Evolutionary conservation across 768 basidiomycete genomes (phyloP).

Genomic region (Mycena rebaudengoi): DNA sequence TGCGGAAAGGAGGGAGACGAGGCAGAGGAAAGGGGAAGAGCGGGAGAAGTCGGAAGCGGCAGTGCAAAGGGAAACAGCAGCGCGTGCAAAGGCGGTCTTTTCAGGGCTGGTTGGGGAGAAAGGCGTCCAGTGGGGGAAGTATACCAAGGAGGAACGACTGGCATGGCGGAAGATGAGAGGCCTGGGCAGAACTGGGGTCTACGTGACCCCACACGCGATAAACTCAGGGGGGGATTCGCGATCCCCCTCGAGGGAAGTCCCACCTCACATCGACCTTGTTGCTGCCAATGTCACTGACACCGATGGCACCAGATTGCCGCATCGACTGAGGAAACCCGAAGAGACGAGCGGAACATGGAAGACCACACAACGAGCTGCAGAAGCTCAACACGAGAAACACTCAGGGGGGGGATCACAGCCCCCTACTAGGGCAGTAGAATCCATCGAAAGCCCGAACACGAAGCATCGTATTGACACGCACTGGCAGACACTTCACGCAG

Average conservation of each 20-base stretch:
- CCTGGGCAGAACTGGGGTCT: not conserved
- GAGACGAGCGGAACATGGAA: not conserved
- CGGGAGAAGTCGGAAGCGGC: not conserved
- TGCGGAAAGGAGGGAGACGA: not conserved
- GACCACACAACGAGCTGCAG: not conserved
- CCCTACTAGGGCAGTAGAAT: conserved; percentile 18
- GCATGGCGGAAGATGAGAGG: conserved; percentile 5
- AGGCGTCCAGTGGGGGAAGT: not conserved
- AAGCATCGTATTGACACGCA: conserved; percentile 3
- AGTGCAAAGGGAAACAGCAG: not conserved
- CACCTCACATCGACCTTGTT: not conserved
- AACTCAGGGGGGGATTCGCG: conserved; percentile 20
- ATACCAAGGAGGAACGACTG: not conserved
- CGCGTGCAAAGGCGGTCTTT: not conserved
- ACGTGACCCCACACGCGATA: conserved; percentile 4
- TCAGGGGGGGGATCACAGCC: conserved; percentile 8
- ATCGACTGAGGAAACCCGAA: not conserved
- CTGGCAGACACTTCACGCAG: conserved; percentile 5
- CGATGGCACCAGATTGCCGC: not conserved
- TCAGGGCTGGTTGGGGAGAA: not conserved
- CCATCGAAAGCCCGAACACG: not conserved
- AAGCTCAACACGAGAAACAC: not conserved
- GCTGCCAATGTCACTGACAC: conserved; percentile 8
- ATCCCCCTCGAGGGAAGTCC: conserved; percentile 21
- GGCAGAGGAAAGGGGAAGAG: not conserved